Base-by-base conservation (phyloP, 163 green algal species). In the Prototheca wickerhamii region DNA sequence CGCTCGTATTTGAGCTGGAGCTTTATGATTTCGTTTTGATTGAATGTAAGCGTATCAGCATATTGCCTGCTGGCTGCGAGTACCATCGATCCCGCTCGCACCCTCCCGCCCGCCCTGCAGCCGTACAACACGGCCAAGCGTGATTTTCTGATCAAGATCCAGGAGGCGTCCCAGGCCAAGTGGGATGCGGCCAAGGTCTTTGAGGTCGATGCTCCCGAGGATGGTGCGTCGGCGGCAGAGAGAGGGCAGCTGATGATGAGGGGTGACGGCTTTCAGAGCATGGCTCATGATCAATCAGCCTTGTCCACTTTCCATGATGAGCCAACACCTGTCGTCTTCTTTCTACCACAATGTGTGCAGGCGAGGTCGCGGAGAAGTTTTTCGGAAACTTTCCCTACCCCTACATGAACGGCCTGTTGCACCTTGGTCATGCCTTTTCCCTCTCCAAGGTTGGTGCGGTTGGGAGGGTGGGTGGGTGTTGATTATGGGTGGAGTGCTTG, bases 381-480 rank as follows among this genome's bases (percentile, higher is more conserved):
- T 99, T 96, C 67, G 93, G 89, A 58, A 99, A 93, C 74, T 99
- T 99, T 60, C 93, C 93, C 17, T 99, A 98, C 68, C 93, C 93
- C 1, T 99, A 98, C 86, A 99, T 98, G 93, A 99, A 99, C 69
- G 93, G 93, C 25, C 60, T 97, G 72, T 85, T 99, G 30, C 93
- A 99, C 79, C 70, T 99, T 67, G 93, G 93, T 3, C 93, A 99
- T 70, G 93, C 91, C 10, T 99, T 99, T 76, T 97, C 90, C 2
- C 70, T 99, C 7, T 97, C 91, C 34, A 99, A 99, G 81, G 84
- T 90, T n/a, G n/a, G n/a, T n/a, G n/a, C n/a, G n/a, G n/a, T n/a
- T n/a, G n/a, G n/a, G 28, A 28, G 29, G 10, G 23, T n/a, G n/a
- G 17, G 26, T 42, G 58, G 25, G 17, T 49, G 56, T 21, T n/a